Percentiles rank a stretch among this genome's conserved stretches.
Conservation (phyloP, 176 grass and related monocot species). For the Leersia perrieri region DNA sequence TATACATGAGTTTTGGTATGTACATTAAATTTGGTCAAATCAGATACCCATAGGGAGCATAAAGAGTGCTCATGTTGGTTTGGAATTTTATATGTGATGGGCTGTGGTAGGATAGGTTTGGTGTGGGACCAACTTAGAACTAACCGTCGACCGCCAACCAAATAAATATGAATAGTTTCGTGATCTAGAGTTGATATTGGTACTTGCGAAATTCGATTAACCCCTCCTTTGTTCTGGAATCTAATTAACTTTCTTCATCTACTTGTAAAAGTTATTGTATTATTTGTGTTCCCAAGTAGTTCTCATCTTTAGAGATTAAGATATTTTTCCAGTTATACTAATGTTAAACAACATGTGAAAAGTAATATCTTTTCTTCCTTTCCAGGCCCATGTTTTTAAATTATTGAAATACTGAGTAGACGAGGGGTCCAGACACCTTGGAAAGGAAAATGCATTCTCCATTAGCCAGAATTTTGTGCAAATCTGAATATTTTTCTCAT, state of each 20-base stretch:
- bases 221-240: neutral
- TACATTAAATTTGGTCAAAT: neutral
- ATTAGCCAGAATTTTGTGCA: neutral
- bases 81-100: neutral
- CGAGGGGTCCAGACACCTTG: neutral
- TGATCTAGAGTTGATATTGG: neutral
- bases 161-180: neutral
- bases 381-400: constrained; percentile 14
- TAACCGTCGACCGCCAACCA: neutral
- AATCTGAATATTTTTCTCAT: neutral
- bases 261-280: neutral
- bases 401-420: neutral
- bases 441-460: constrained; percentile 21
- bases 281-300: neutral
- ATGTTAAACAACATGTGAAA: neutral
- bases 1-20: neutral
- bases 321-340: neutral
- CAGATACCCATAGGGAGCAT: neutral
- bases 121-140: neutral
- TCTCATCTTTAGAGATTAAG: neutral
- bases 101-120: neutral
- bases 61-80: neutral
- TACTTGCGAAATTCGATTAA: constrained; percentile 3
- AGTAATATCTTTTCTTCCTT: constrained; percentile 20
- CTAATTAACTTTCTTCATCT: neutral